Percentiles rank a stretch among this genome's conserved stretches.
Evolutionary conservation across 495 filamentous ascomycete genomes (phyloP).

Genomic region (Aspergillus incahuasiensis): DNA sequence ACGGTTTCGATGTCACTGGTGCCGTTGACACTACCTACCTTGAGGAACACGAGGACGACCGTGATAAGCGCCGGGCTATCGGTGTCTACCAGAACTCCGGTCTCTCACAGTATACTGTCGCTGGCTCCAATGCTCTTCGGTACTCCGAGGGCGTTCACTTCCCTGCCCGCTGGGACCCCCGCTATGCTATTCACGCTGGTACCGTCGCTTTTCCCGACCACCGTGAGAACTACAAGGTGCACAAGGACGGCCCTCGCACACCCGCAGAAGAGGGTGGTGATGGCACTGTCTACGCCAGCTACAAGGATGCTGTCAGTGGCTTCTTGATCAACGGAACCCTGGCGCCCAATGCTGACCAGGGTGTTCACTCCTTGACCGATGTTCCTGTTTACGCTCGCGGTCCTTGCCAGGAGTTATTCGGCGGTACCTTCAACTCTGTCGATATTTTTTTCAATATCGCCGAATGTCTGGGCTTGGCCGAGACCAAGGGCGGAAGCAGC

Average conservation of each 20-base stretch:
- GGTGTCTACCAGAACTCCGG: constrained; percentile 63
- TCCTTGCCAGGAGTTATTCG: constrained; percentile 67
- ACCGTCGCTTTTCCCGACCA: constrained; percentile 61
- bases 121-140: constrained; percentile 30
- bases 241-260: constrained; percentile 49
- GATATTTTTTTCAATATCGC: constrained; percentile 73
- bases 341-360: constrained; percentile 49
- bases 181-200: constrained; percentile 66
- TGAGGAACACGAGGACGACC: constrained; percentile 51
- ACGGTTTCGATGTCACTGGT: constrained; percentile 65
- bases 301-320: constrained; percentile 57
- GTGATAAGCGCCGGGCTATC: constrained; percentile 61
- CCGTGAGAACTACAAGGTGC: constrained; percentile 61
- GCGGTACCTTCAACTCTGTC: constrained; percentile 61
- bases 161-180: constrained; percentile 70
- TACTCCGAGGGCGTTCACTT: constrained; percentile 65
- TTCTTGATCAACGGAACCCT: constrained; percentile 67
- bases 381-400: constrained; percentile 70
- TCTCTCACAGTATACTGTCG: constrained; percentile 61
- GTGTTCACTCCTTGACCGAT: constrained; percentile 71
- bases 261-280: constrained; percentile 48
- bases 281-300: constrained; percentile 52
- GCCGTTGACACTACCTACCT: constrained; percentile 56
- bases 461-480: constrained; percentile 57
- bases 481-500: constrained; percentile 11